Evolutionary conservation across 768 basidiomycete species (phyloP).

Genomic region (Trametes cingulata): DNA sequence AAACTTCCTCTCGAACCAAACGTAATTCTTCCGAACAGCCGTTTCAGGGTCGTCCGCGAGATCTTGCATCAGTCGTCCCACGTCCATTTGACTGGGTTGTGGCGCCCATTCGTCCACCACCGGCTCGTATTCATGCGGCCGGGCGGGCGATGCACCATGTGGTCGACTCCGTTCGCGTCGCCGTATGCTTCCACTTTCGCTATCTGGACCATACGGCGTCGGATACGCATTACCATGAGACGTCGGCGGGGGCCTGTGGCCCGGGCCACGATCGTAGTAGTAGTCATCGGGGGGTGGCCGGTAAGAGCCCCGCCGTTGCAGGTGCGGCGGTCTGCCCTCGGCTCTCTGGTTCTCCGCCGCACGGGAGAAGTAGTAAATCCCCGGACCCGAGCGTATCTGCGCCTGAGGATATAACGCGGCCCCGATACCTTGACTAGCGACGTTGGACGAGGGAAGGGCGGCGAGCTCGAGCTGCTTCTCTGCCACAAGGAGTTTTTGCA

Average conservation of each 20-base stretch:
- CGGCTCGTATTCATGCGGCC: background rate
- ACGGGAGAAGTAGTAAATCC: background rate
- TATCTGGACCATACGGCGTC: no score
- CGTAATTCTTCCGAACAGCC: slow-evolving; percentile 40
- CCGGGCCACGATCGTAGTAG: no score
- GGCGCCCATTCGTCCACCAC: background rate
- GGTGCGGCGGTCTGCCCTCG: background rate
- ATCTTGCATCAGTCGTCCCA: background rate
- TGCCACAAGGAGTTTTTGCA: background rate
- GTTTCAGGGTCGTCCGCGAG: slow-evolving; percentile 24
- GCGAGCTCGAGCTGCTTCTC: background rate
- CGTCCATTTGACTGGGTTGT: background rate
- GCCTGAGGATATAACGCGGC: no score
- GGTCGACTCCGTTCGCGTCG: no score
- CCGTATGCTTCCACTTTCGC: no score
- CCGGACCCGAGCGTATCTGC: no score
- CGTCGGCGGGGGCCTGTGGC: no score
- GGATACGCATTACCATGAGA: no score
- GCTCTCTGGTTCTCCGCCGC: background rate
- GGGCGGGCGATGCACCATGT: background rate
- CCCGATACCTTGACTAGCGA: background rate
- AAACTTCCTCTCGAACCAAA: slow-evolving; percentile 47
- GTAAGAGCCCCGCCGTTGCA: background rate
- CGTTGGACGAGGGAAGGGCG: background rate
- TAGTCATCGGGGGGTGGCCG: background rate